Evolutionary conservation across 768 basidiomycete genomes (phyloP), one percentile per base, ranked within the genome.

Genomic region (Atractiella rhizophila): DNA sequence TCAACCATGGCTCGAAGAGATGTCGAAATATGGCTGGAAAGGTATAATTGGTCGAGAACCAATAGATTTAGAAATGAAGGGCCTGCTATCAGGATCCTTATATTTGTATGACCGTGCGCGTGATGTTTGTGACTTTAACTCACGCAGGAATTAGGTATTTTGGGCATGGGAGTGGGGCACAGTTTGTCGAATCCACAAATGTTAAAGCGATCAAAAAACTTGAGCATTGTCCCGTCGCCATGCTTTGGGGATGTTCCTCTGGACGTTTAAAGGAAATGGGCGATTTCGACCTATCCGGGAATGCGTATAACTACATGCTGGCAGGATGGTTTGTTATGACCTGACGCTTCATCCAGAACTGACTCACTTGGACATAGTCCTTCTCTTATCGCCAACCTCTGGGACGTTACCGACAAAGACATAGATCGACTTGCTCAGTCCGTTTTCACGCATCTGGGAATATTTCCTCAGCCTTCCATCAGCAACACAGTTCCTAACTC

Each of bases 211-310:
- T 98, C 39, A 67, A 80, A 7, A 68, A 74, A 44, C 64, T 96
- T 26, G 67, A 69, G 1, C 65, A 67, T n/a, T 96, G 91, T 55
- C 86, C 91, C 6, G 75, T 76, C 12, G 77, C 79, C 1, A 85
- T 96, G 81, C 68, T 98, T 3, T 98, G 88, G 91, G 91, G 91
- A 1, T 98, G 91, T 63, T 98, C 91, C 0, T 94, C 86, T 0
- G 91, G 88, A 9, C 61, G 69, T 1, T 58, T 98, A 47, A 67
- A 68, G 41, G 80, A 88, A 35, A 80, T 81, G 71, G 91, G 91
- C 4, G 82, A 91, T 49, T 86, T 85, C 52, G 91, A 96, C 53
- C 66, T 80, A 9, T 67, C 70, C 12, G 91, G 91, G 16, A 94
- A 82, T 12, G 82, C 91, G 1, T 74, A 79, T 57, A 74, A 82